These are phyloP conservation scores for Picochlorum sp. DNA, from an alignment of 139 green algal genomes.

Conservation along the genomic window DNA sequence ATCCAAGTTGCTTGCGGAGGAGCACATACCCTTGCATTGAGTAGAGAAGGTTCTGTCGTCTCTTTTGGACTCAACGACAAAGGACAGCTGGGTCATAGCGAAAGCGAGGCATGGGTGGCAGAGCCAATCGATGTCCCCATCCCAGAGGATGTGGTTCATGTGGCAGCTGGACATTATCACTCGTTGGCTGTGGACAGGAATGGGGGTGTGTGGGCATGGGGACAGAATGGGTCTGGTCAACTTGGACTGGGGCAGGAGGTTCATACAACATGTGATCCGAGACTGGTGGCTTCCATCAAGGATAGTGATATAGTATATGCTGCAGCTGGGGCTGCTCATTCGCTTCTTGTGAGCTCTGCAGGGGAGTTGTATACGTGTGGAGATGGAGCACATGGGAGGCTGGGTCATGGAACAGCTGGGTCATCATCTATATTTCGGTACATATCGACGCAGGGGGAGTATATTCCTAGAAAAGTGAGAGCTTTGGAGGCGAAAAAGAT, in stretches of 20 bases:
- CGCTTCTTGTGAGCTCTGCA: constrained; percentile 50
- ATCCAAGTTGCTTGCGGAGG: constrained; percentile 41
- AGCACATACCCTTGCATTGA: constrained; percentile 52
- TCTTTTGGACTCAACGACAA: constrained; percentile 61
- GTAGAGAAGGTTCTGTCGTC: constrained; percentile 49
- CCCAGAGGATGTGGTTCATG: constrained; percentile 19
- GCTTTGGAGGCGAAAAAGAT: constrained; percentile 21
- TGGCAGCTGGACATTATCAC: constrained; percentile 30
- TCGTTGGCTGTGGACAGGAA: constrained; percentile 22
- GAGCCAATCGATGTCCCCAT: constrained; percentile 17
- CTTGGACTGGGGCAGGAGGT: constrained; percentile 26
- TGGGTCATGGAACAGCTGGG: constrained; percentile 46
- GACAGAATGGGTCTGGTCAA: constrained; percentile 20
- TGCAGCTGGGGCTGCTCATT: constrained; percentile 56
- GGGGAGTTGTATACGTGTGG: constrained; percentile 73
- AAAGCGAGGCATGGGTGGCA: constrained; percentile 2
- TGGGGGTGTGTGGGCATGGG: constrained; percentile 33
- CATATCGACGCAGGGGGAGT: constrained; percentile 11
- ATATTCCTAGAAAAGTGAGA: constrained; percentile 24
- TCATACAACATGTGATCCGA: not conserved
- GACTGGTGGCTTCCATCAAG: not conserved
- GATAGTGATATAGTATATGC: constrained; percentile 35
- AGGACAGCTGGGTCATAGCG: constrained; percentile 51
- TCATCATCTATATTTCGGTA: constrained; percentile 2
- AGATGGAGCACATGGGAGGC: constrained; percentile 39